Base-by-base conservation (phyloP, 2,329 filamentous ascomycete genomes). In the Fusarium multiceps region DNA sequence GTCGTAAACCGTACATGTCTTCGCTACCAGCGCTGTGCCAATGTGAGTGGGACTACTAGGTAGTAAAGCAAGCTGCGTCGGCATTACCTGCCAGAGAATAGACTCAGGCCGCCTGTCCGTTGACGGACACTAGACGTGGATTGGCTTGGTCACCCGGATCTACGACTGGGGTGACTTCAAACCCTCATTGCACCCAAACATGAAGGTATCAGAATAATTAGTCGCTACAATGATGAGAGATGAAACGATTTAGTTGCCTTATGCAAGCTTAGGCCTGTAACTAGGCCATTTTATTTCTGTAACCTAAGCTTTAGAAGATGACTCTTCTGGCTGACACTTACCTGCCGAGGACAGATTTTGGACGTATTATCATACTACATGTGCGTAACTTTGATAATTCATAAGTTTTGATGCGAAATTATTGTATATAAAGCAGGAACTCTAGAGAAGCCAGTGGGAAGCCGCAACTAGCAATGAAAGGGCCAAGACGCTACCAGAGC, bases 381-480 rank as follows among this genome's bases (percentile, higher is more conserved):
- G 16, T 6, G 34, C 34, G 16, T 37, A n/a, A 37, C 5, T 37
- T 37, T 11, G 34, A n/a, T 10, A 11, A 5, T 37, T 37, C 6
- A n/a, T 28, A 53, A 8, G n/a, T 18, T 14, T 12, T 42, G 3
- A 18, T 27, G 12, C 25, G 10, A 14, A n/a, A 16, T 8, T 28
- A 11, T 40, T 6, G 16, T 28, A 37, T 7, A 14, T 10, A 28
- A 18, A 48, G 7, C 6, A 10, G 23, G 4, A 13, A 6, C 8
- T 20, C 32, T 64, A 64, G 2, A 40, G 9, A 13, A 51, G 20
- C 53, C 60, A 59, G 3, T 42, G 53, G 4, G 13, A 34, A 32
- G n/a, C 25, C n/a, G 56, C 14, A 12, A 48, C 6, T 1, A 66
- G 16, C 18, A 55, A 10, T 2, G 23, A 61, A 4, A 61, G 18